Evolutionary conservation across 352 stramenopile species (phyloP).

Genomic region (Globisporangium radiosum): DNA sequence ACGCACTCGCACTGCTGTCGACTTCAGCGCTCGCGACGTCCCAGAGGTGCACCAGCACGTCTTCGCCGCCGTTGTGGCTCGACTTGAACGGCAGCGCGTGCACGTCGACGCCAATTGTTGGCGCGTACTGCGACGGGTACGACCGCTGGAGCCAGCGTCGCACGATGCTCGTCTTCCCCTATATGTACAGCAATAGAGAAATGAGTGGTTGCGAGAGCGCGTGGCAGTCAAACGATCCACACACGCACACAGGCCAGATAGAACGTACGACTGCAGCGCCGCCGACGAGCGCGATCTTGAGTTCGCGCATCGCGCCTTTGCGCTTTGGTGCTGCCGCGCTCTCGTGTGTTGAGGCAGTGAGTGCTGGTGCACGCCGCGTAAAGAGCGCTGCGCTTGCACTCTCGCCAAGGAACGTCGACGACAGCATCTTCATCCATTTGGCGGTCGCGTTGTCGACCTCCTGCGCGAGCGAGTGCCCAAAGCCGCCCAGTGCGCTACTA

Average conservation of each 20-base stretch:
- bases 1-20: slow-evolving; percentile 38
- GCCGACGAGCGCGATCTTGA: slow-evolving; percentile 82
- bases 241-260: background rate
- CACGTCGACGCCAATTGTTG: slow-evolving; percentile 79
- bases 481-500: slow-evolving; percentile 10
- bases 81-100: slow-evolving; percentile 31
- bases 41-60: slow-evolving; percentile 64
- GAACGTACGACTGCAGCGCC: slow-evolving; percentile 55
- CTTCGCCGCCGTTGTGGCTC: slow-evolving; percentile 23
- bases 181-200: background rate
- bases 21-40: slow-evolving; percentile 74
- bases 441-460: slow-evolving; percentile 35
- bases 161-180: slow-evolving; percentile 83
- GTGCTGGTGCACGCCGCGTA: slow-evolving; percentile 5
- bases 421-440: slow-evolving; percentile 84
- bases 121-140: slow-evolving; percentile 61
- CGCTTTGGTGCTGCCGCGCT: slow-evolving; percentile 1
- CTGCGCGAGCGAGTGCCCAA: slow-evolving; percentile 17
- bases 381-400: slow-evolving; percentile 20
- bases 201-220: no score
- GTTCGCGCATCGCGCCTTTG: slow-evolving; percentile 34
- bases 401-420: slow-evolving; percentile 70
- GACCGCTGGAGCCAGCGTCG: slow-evolving; percentile 67
- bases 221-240: background rate
- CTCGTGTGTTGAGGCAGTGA: slow-evolving; percentile 5